Percentiles rank a stretch among this genome's conserved stretches.
These are phyloP conservation scores for Rhodocollybia butyracea DNA, from an alignment of 768 basidiomycete genomes.

Conservation along the genomic window DNA sequence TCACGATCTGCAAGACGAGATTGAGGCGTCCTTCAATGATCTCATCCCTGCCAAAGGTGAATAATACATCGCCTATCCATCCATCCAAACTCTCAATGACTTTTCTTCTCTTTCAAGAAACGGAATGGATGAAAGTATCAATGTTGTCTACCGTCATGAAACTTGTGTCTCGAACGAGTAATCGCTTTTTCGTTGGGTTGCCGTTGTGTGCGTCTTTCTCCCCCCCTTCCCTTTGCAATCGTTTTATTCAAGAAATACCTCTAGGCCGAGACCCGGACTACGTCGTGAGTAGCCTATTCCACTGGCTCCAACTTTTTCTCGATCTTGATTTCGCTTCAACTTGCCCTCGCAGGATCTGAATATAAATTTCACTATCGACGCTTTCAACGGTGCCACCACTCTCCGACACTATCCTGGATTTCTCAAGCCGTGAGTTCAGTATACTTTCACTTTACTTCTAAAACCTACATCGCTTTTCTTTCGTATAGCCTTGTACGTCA, in stretches of 20 bases:
- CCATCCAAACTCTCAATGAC: not conserved
- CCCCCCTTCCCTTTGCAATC: too few species aligned
- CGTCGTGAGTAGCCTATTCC: not conserved
- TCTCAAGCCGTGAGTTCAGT: slow-evolving; percentile 26
- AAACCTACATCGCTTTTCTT: not conserved
- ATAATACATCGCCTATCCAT: not conserved
- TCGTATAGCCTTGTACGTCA: slow-evolving; percentile 10
- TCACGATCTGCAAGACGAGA: slow-evolving; percentile 10
- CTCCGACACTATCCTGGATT: slow-evolving; percentile 25
- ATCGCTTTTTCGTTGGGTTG: slow-evolving; percentile 10
- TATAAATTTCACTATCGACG: slow-evolving; percentile 25
- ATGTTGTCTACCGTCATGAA: slow-evolving; percentile 5
- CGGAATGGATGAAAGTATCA: slow-evolving; percentile 10
- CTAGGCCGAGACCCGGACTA: slow-evolving; percentile 8
- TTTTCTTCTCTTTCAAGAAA: not conserved
- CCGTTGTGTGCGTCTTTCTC: slow-evolving; percentile 6
- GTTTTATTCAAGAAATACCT: too few species aligned
- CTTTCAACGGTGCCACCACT: slow-evolving; percentile 17
- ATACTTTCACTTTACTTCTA: not conserved
- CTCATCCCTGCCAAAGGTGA: slow-evolving; percentile 8
- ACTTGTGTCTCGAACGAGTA: slow-evolving; percentile 10
- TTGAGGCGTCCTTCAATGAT: slow-evolving; percentile 6
- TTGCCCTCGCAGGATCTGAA: slow-evolving; percentile 15
- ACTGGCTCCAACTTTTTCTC: not conserved
- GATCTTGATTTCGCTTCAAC: not conserved